Evolutionary conservation across 768 basidiomycete genomes (phyloP), one percentile per base, ranked within the genome.

Genomic region (Tulasnella sp.): DNA sequence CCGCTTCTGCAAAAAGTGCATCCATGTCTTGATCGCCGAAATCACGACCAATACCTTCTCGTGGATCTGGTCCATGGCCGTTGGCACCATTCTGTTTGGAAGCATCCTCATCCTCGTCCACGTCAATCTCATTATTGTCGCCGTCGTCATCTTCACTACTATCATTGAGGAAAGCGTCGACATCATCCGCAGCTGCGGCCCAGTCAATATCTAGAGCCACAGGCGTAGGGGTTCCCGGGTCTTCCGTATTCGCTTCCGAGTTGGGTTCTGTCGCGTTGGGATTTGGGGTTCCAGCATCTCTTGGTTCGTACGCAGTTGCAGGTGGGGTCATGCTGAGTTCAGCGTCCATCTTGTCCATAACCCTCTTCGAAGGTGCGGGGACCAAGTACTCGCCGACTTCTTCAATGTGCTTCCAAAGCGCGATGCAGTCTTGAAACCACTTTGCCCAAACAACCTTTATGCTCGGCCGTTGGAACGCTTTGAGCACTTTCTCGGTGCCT

Each of bases 401-500:
- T 78, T 26, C 54, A 17, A 50, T 29, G 27, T 48, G 55, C 54
- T 51, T 59, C 92, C 95, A 97, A n/a, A 84, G 74, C n/a, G 88
- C 85, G 59, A 94, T 74, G 10, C 86, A 91, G 69, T 94, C 88
- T 30, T 80, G 83, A 67, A 98, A 86, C 95, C 95, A 99, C 8
- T 80, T 76, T 7, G 87, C 71, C 82, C 88, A 88, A 19, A 98
- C 91, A 62, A 97, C 82, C 68, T 85, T 83, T 68, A 88, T 81
- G 23, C 80, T 80, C 4, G 84, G 82, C n/a, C 81, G 80, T 67
- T 80, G 80, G 43, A 85, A 80, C 0, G 93, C 92, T 56, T 78
- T 75, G 68, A 92, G 85, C 0, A 95, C 92, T 73, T 99, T 99
- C 64, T 86, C 85, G 0, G 95, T 97, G 32, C 89, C 88, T 62